Evolutionary conservation across 306 rosid species (phyloP).

Genomic region (Cicer bijugum): DNA sequence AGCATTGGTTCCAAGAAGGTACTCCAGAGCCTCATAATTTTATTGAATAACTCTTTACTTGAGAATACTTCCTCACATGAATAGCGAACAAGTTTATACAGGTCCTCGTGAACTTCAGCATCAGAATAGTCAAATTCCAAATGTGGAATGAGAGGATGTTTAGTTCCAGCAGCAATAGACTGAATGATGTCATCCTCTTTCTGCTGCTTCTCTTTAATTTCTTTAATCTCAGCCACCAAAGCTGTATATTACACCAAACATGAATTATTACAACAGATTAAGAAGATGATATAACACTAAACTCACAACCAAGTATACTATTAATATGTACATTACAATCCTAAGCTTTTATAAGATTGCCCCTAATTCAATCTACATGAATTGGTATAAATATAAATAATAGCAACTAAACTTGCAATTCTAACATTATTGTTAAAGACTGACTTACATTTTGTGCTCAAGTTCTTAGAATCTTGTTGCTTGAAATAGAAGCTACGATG

Average conservation of each 20-base stretch:
- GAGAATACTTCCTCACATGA: slow-evolving; percentile 87
- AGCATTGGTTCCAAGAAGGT: slow-evolving; percentile 88
- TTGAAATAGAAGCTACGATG: slow-evolving; percentile 98
- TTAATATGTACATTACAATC: slow-evolving; percentile 1
- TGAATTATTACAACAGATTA: slow-evolving; percentile 40
- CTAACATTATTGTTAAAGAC: slow-evolving; percentile 27
- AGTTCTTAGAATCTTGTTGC: slow-evolving; percentile 98
- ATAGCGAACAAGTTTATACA: slow-evolving; percentile 81
- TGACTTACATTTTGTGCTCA: slow-evolving; percentile 87
- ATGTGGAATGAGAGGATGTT: slow-evolving; percentile 75
- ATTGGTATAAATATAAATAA: slow-evolving; percentile 8
- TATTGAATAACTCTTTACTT: slow-evolving; percentile 73
- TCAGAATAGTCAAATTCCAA: slow-evolving; percentile 79
- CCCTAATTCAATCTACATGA: not conserved
- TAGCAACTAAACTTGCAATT: not conserved
- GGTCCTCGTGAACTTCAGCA: slow-evolving; percentile 75
- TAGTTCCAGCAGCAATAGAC: slow-evolving; percentile 82
- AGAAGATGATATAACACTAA: slow-evolving; percentile 22
- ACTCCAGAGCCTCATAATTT: slow-evolving; percentile 85
- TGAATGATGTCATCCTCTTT: slow-evolving; percentile 83
- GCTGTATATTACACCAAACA: slow-evolving; percentile 57
- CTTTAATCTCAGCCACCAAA: slow-evolving; percentile 90
- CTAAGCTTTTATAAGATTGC: slow-evolving; percentile 5
- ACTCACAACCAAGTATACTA: not conserved
- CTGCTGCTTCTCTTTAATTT: slow-evolving; percentile 80